A percentile compares a stretch with the other conserved stretches of the same genome.
Conservation (phyloP, 345 rosid species). For the Mangifera indica region DNA sequence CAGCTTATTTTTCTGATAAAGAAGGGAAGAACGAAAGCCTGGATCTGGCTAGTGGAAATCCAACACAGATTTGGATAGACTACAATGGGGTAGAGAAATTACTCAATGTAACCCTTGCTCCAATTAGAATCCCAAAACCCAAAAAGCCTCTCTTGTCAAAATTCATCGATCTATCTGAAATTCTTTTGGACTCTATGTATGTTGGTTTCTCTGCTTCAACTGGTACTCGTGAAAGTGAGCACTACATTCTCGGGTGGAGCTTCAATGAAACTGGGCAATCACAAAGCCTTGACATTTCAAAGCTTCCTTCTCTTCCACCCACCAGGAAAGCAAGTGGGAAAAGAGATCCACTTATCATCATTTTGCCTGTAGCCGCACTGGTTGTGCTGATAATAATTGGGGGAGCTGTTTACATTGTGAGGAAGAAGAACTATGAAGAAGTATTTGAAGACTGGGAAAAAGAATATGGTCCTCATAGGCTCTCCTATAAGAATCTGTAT, state of each 20-base stretch:
- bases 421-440: slow-evolving; percentile 54
- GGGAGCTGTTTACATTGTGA: slow-evolving; percentile 21
- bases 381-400: slow-evolving; percentile 19
- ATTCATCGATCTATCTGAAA: slow-evolving; percentile 35
- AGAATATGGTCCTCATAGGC: slow-evolving; percentile 57
- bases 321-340: slow-evolving; percentile 18
- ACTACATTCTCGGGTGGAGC: slow-evolving; percentile 65
- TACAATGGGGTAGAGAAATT: slow-evolving; percentile 39
- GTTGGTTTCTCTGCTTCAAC: slow-evolving; percentile 60
- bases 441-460: slow-evolving; percentile 66
- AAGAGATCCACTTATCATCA: slow-evolving; percentile 16
- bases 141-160: slow-evolving; percentile 47
- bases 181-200: slow-evolving; percentile 35
- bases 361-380: slow-evolving; percentile 24
- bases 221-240: slow-evolving; percentile 35
- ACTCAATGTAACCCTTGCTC: slow-evolving; percentile 51
- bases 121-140: slow-evolving; percentile 34
- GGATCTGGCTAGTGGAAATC: slow-evolving; percentile 38
- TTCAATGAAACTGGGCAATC: slow-evolving; percentile 46
- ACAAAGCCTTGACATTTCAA: slow-evolving; percentile 35
- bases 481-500: slow-evolving; percentile 51
- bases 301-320: slow-evolving; percentile 55
- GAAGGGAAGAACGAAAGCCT: slow-evolving; percentile 28
- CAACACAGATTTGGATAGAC: slow-evolving; percentile 63
- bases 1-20: slow-evolving; percentile 36